Conservation (phyloP, 768 basidiomycete species). For the Hypholoma sublateritium region DNA sequence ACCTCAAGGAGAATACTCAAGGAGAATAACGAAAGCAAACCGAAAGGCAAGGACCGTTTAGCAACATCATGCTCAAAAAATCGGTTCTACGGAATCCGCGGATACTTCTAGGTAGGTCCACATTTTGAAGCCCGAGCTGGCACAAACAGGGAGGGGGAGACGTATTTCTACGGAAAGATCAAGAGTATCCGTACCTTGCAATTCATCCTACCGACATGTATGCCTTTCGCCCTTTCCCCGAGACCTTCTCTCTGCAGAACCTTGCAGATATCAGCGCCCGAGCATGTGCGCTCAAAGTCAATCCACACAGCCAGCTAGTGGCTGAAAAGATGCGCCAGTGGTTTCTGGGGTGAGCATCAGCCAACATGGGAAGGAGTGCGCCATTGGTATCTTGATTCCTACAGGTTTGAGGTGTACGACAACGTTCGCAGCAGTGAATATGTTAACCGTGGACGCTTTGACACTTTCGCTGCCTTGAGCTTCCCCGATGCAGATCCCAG, state of each 20-base stretch:
- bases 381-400: background rate
- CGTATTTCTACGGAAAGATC: no score
- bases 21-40: no score
- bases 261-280: conserved; percentile 4
- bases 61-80: no score
- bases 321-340: conserved; percentile 5
- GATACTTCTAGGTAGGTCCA: no score
- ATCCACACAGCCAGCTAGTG: background rate
- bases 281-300: conserved; percentile 5
- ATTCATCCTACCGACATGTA: background rate
- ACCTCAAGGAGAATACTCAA: no score
- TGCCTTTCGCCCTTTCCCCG: conserved; percentile 1
- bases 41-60: no score
- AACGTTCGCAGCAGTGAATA: conserved; percentile 7
- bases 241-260: conserved; percentile 8
- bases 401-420: conserved; percentile 10
- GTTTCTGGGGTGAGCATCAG: background rate
- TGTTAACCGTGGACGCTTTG: conserved; percentile 16
- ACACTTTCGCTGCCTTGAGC: conserved; percentile 17
- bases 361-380: no score
- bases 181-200: no score
- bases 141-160: no score
- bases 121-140: no score
- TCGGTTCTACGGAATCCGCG: no score
- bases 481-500: conserved; percentile 20